phyloP scores from a whole-genome alignment of 768 basidiomycete species.

The Gloeophyllum trabeum region DNA sequence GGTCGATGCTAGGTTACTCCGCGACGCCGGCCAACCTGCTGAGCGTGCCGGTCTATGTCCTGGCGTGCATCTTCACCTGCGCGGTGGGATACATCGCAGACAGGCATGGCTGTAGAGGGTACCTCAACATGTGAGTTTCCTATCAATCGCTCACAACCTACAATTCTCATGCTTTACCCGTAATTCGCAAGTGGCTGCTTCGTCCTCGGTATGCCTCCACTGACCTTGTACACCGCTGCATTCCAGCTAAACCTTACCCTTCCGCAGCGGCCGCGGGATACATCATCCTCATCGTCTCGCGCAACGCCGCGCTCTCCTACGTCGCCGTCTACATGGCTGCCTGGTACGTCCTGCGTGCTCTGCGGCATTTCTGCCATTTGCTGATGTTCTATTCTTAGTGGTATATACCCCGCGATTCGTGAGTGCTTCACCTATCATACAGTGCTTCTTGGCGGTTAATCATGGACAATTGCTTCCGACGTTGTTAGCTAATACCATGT shows the following conservation, averaged over 20 bases:
- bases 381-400: conserved; percentile 25
- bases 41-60: conserved; percentile 66
- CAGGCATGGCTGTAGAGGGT: conserved; percentile 44
- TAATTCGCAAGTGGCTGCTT: conserved; percentile 19
- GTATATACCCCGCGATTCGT: conserved; percentile 69
- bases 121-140: conserved; percentile 46
- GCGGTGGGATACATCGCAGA: conserved; percentile 54
- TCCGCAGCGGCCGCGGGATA: conserved; percentile 45
- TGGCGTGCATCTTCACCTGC: conserved; percentile 60
- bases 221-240: neutral
- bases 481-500: conserved; percentile 49
- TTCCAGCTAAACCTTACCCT: neutral
- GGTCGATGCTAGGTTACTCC: conserved; percentile 46
- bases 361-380: conserved; percentile 1
- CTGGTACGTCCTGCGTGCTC: conserved; percentile 27
- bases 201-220: conserved; percentile 11
- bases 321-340: conserved; percentile 64
- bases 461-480: neutral
- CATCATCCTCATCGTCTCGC: conserved; percentile 56
- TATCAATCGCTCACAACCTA: neutral
- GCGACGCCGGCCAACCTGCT: conserved; percentile 67
- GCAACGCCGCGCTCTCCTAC: conserved; percentile 55
- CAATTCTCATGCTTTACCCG: neutral
- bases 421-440: conserved; percentile 20
- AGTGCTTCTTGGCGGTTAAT: neutral